Evolutionary conservation across 2,329 filamentous ascomycete species (phyloP).

Genomic region (Aurifilum marmelostoma): DNA sequence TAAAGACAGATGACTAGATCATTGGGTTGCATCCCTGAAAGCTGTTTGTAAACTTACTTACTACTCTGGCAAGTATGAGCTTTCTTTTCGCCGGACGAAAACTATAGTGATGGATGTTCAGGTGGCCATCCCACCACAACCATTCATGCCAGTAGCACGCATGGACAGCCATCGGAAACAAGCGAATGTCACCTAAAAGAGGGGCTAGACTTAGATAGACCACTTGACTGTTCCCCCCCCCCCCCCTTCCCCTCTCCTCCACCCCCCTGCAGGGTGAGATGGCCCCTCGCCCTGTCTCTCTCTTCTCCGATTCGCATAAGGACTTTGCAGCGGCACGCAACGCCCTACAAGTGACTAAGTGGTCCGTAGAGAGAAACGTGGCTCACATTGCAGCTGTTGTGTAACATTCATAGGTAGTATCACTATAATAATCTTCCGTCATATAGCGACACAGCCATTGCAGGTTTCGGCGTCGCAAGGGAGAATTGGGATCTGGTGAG

Average conservation of each 20-base stretch:
- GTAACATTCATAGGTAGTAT: neutral
- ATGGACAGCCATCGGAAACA: neutral
- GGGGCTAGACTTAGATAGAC: neutral
- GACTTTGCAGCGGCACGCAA: neutral
- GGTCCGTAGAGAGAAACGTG: neutral
- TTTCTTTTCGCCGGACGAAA: neutral
- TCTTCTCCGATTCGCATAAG: neutral
- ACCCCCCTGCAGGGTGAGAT: constrained; percentile 10
- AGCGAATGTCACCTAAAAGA: neutral
- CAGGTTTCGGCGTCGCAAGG: no score
- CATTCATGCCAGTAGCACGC: neutral
- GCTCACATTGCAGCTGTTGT: neutral
- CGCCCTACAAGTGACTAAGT: neutral
- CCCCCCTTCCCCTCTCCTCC: neutral
- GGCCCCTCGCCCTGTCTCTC: neutral
- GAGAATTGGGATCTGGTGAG: neutral
- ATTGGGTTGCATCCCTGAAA: neutral
- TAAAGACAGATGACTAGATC: neutral
- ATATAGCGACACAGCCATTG: no score
- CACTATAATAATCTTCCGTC: neutral
- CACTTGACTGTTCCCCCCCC: neutral
- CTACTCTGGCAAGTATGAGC: neutral
- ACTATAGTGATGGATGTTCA: neutral
- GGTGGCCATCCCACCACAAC: neutral
- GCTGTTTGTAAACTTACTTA: neutral